Base-by-base conservation (phyloP, 2,329 filamentous ascomycete species). In the Fusarium burgessii region DNA sequence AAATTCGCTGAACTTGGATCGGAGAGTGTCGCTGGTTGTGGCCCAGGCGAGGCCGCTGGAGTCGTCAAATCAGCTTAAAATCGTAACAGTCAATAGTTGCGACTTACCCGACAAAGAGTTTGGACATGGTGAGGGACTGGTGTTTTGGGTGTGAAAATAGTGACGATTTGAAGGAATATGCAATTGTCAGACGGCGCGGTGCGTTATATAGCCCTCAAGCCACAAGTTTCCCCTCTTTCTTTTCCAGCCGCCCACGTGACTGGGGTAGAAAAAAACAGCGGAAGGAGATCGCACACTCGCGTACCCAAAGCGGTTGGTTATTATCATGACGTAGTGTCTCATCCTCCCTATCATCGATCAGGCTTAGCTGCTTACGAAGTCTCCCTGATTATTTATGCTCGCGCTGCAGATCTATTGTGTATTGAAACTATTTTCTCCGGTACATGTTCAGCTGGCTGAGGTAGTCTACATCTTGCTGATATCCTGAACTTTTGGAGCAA, bases 31-130 rank as follows among this genome's bases (percentile, higher is more conserved):
- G 20, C 36, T 54, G 20, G 27, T 55, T 33, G 56, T 55, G 46
- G 18, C 41, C 56, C 56, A 58, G 15, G 56, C 27, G 18, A 58
- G 56, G 47, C 56, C 56, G 47, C 56, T 58, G 10, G 7, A 43
- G 27, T 33, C 7, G 20, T 46, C 38, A 25, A 23, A 32, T 55
- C 10, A 55, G 51, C 15, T 55, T 17, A 8, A 38, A 38, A n/a
- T 4, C 47, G 36, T 51, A 13, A 15, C n/a, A 25, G 6, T 38
- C 20, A 51, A 51, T 51, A 8, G n/a, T 49, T n/a, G 18, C 33
- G 35, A 38, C 56, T 42, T 54, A 58, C 56, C 56, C 56, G 56
- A 58, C 47, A 20, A 58, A 58, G 29, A 58, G 33, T 55, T 58
- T 58, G 36, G 56, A 55, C 52, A 55, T 55, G 40, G n/a, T 55